Percentiles rank a stretch among this genome's conserved stretches.
Conservation (phyloP, 1,284 basidiomycete species). For the Sporisorium reilianum region DNA sequence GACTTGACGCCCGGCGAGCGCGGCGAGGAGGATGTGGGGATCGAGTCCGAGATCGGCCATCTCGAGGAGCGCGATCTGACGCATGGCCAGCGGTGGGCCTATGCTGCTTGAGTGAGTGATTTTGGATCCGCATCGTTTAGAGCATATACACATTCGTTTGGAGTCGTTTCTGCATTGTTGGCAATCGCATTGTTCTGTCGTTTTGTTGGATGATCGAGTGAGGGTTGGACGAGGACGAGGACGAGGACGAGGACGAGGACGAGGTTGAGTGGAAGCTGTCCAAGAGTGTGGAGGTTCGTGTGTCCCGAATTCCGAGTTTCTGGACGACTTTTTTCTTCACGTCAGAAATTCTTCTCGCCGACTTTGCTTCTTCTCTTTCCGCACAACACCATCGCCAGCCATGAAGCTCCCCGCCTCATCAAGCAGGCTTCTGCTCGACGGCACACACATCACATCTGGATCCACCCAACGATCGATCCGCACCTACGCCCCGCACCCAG, state of each 20-base stretch:
- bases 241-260: not conserved
- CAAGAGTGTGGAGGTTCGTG: conserved; percentile 2
- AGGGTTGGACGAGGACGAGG: not conserved
- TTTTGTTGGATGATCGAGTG: not conserved
- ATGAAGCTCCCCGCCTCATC: conserved; percentile 12
- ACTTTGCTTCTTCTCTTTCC: not conserved
- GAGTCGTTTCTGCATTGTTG: not conserved
- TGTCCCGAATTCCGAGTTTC: conserved; percentile 5
- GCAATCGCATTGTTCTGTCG: not conserved
- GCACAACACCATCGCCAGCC: not conserved
- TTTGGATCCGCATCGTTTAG: not conserved
- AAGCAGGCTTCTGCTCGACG: conserved; percentile 11
- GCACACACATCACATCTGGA: not conserved
- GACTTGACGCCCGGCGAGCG: conserved; percentile 64
- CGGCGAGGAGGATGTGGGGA: conserved; percentile 68
- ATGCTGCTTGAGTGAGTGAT: conserved; percentile 37
- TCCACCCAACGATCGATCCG: not conserved
- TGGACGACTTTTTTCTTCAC: not conserved
- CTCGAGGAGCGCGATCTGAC: conserved; percentile 61
- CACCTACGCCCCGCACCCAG: not conserved
- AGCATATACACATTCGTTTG: conserved; percentile 8
- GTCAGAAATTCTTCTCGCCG: conserved; percentile 10
- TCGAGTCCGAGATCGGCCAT: conserved; percentile 65
- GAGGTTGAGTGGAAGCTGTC: not conserved
- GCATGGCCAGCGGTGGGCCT: conserved; percentile 60